phyloP scores from a whole-genome alignment of 805 yeast species.

The Metschnikowia baotianmanensis region DNA sequence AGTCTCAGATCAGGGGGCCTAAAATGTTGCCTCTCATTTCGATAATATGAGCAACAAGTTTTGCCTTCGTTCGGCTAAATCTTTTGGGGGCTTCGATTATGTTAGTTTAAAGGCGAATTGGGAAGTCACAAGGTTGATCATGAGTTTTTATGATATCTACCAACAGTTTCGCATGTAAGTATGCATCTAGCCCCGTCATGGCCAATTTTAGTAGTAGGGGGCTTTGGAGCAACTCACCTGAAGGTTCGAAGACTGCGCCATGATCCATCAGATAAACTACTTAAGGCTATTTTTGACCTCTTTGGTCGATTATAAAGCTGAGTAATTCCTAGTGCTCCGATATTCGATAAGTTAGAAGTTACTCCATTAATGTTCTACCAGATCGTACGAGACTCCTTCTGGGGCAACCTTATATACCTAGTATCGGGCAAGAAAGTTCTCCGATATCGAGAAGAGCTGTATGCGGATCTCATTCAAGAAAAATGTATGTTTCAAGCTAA shows the following conservation, averaged over 20 bases:
- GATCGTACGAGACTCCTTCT: constrained; percentile 32
- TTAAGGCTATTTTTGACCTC: neutral
- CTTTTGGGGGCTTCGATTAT: no score
- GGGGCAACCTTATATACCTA: constrained; percentile 27
- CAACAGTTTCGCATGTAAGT: neutral
- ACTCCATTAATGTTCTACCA: constrained; percentile 4
- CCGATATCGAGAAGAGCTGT: constrained; percentile 26
- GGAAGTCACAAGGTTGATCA: neutral
- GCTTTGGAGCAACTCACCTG: constrained; percentile 5
- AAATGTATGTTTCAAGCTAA: constrained; percentile 20
- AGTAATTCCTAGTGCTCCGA: neutral
- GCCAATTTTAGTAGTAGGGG: neutral
- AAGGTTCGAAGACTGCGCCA: no score
- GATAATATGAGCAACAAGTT: no score
- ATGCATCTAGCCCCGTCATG: neutral
- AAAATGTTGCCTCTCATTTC: neutral
- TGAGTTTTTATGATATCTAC: neutral
- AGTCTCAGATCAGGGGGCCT: neutral
- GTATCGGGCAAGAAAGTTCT: constrained; percentile 23
- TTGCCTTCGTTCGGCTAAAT: no score
- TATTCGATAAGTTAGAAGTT: neutral
- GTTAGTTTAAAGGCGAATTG: no score
- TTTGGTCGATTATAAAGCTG: neutral
- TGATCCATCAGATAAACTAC: neutral
- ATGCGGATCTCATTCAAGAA: constrained; percentile 30